Conservation (phyloP, 2,329 filamentous ascomycete species). For the Cyphellophora europaea region DNA sequence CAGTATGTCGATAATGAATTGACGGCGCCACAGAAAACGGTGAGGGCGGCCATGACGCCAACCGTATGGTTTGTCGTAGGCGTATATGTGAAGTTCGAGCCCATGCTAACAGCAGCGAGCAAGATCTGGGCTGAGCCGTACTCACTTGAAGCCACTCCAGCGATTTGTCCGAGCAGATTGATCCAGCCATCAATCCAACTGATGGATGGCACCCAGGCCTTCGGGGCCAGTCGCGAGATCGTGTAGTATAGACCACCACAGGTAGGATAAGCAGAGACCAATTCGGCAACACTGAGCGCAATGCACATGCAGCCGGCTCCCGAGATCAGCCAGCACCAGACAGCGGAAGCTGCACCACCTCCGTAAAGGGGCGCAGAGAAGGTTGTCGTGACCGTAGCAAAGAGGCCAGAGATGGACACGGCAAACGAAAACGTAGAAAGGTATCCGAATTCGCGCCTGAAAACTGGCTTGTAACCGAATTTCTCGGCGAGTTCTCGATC, state of each 20-base stretch:
- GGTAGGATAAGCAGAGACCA: constrained; percentile 50
- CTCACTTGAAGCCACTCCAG: constrained; percentile 47
- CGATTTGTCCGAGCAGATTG: constrained; percentile 40
- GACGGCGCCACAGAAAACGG: constrained; percentile 41
- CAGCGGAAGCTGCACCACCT: constrained; percentile 43
- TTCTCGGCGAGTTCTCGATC: constrained; percentile 22
- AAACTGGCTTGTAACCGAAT: constrained; percentile 24
- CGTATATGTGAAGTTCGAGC: constrained; percentile 36
- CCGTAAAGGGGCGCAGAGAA: constrained; percentile 45
- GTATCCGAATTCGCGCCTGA: constrained; percentile 50
- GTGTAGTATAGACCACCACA: constrained; percentile 48
- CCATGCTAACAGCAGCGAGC: constrained; percentile 46
- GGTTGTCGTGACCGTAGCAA: constrained; percentile 47
- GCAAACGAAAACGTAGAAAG: constrained; percentile 53
- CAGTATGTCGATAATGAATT: constrained; percentile 48
- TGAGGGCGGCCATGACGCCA: constrained; percentile 47
- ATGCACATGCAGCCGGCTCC: constrained; percentile 50
- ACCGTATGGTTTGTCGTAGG: constrained; percentile 40
- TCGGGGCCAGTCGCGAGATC: constrained; percentile 46
- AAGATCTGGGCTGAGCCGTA: constrained; percentile 50
- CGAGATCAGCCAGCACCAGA: constrained; percentile 52
- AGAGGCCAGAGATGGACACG: constrained; percentile 47
- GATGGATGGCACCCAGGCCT: constrained; percentile 33
- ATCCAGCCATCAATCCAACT: constrained; percentile 41
- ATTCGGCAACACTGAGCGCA: constrained; percentile 44